Percentiles rank a stretch among this genome's conserved stretches.
Evolutionary conservation across 805 yeast genomes (phyloP).

Genomic region (Middelhovenomyces tepae): DNA sequence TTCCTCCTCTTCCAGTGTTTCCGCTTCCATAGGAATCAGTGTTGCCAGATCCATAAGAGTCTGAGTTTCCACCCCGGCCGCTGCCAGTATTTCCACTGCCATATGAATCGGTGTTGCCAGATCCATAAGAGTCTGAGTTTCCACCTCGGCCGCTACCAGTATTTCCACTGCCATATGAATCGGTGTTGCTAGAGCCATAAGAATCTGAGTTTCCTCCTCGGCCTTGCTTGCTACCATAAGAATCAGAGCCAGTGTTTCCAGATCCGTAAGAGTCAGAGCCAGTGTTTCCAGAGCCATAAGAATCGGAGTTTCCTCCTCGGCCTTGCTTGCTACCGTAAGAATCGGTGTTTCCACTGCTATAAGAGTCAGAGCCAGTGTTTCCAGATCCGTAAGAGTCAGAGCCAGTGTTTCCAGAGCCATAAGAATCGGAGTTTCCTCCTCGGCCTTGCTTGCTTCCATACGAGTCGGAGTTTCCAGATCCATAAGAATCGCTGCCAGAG

Average conservation of each 20-base stretch:
- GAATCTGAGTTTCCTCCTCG: conserved; percentile 7
- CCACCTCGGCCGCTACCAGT: conserved; percentile 1
- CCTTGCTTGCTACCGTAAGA: background rate
- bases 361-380: conserved; percentile 5
- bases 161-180: conserved; percentile 3
- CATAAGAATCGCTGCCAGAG: conserved; percentile 8
- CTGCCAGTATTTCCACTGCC: conserved; percentile 2
- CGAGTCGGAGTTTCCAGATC: conserved; percentile 2
- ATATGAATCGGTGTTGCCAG: conserved; percentile 4
- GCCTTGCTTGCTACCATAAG: too few relatives aligned
- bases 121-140: conserved; percentile 1
- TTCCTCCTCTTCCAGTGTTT: background rate
- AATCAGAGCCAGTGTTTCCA: conserved; percentile 1
- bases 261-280: conserved; percentile 5
- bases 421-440: conserved; percentile 1
- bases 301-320: conserved; percentile 4
- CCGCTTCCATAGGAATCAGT: conserved; percentile 8
- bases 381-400: conserved; percentile 2
- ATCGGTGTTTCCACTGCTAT: conserved; percentile 3
- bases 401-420: conserved; percentile 2
- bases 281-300: conserved; percentile 7
- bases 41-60: conserved; percentile 6
- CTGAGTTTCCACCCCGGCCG: background rate
- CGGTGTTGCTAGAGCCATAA: conserved; percentile 4
- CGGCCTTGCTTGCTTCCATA: conserved; percentile 2